Percentiles rank a stretch among this genome's conserved stretches.
These are phyloP conservation scores for Ogataea trehalophila DNA, from an alignment of 805 yeast genomes.

Conservation along the genomic window DNA sequence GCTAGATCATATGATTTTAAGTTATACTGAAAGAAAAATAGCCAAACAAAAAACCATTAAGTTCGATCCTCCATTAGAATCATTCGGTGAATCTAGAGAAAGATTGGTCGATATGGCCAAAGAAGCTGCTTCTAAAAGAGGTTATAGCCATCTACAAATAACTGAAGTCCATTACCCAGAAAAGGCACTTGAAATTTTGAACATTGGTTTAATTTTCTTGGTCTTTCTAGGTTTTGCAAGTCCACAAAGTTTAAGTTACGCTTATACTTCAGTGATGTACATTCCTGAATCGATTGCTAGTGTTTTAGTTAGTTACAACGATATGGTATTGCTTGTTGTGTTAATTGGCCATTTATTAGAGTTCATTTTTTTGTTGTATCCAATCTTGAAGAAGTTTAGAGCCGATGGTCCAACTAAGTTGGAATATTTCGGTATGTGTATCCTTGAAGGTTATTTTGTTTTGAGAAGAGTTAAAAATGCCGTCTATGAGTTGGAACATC, in stretches of 20 bases:
- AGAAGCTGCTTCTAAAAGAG: conserved; percentile 59
- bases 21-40: conserved; percentile 34
- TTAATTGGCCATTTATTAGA: conserved; percentile 49
- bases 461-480: conserved; percentile 37
- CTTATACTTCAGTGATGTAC: conserved; percentile 4
- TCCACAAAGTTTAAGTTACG: conserved; percentile 3
- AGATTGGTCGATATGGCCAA: conserved; percentile 72
- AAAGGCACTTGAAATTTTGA: conserved; percentile 18
- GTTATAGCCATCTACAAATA: conserved; percentile 52
- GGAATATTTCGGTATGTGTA: conserved; percentile 48
- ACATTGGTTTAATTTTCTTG: conserved; percentile 1
- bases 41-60: conserved; percentile 34
- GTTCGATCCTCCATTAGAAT: conserved; percentile 47
- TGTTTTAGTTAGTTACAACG: conserved; percentile 12
- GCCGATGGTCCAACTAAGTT: conserved; percentile 45
- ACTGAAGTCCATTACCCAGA: conserved; percentile 41
- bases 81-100: conserved; percentile 41
- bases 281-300: conserved; percentile 6
- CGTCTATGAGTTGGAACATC: conserved; percentile 12
- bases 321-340: conserved; percentile 8
- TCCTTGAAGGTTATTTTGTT: conserved; percentile 60
- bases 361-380: conserved; percentile 40
- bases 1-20: conserved; percentile 39
- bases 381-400: conserved; percentile 52
- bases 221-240: conserved; percentile 6